phyloP scores from a whole-genome alignment of 73 alveolate genomes.

The Paramecium octaurelia region DNA sequence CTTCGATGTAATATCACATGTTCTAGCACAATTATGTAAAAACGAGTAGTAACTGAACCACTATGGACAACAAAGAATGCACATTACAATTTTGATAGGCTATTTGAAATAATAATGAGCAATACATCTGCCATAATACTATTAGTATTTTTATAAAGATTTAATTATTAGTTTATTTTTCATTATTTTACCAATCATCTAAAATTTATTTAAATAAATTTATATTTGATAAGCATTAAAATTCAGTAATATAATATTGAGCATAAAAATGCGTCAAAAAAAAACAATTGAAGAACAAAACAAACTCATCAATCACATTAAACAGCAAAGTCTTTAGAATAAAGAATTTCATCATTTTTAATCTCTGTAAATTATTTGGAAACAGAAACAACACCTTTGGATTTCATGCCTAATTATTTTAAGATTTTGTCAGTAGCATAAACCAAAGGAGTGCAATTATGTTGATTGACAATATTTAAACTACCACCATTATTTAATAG shows the following conservation, averaged over 20 bases:
- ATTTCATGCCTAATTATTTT: constrained; percentile 10
- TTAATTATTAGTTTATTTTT: not conserved
- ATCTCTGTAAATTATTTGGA: not conserved
- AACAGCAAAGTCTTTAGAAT: not conserved
- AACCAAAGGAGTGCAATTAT: not conserved
- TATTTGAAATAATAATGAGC: not conserved
- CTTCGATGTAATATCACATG: not conserved
- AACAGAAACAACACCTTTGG: not conserved
- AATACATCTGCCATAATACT: not conserved
- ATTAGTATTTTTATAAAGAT: not conserved
- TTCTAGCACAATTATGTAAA: constrained; percentile 6
- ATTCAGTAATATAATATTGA: not conserved
- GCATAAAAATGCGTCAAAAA: not conserved
- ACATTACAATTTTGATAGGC: constrained; percentile 10
- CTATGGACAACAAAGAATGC: constrained; percentile 6
- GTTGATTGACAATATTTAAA: not conserved
- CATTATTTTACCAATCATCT: not conserved
- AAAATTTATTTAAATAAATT: not conserved
- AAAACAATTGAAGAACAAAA: not conserved
- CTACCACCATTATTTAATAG: not conserved
- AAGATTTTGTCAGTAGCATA: not conserved
- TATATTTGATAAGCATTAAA: not conserved
- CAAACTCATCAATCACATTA: not conserved
- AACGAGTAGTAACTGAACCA: constrained; percentile 6
- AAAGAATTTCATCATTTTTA: not conserved